These are phyloP conservation scores for Glaciozyma antarctica DNA, from an alignment of 768 basidiomycete species.

Conservation along the genomic window DNA sequence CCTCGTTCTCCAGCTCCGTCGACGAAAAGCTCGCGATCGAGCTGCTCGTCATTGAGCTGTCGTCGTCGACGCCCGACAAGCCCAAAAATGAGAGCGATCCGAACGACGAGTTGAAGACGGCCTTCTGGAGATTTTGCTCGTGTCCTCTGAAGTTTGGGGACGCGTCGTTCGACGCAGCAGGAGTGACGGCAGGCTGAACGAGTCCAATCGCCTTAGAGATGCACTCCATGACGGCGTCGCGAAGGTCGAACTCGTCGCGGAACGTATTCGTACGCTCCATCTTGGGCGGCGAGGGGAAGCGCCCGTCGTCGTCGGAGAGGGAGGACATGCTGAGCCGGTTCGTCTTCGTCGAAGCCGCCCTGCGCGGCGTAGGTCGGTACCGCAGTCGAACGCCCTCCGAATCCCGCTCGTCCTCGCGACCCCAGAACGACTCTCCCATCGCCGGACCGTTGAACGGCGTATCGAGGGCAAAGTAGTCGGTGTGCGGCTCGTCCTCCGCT, in stretches of 20 bases:
- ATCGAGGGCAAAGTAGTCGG: constrained; percentile 30
- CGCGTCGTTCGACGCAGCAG: constrained; percentile 33
- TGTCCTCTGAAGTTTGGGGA: constrained; percentile 39
- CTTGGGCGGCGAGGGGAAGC: constrained; percentile 1
- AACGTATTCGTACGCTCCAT: constrained; percentile 15
- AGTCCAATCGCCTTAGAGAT: constrained; percentile 96
- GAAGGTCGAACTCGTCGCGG: constrained; percentile 66
- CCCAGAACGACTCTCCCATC: constrained; percentile 32
- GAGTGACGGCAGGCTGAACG: constrained; percentile 59
- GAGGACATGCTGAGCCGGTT: constrained; percentile 43
- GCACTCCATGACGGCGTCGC: constrained; percentile 92
- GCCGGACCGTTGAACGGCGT: constrained; percentile 31
- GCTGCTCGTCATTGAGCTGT: constrained; percentile 30
- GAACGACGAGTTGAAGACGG: constrained; percentile 37
- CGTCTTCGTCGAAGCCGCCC: constrained; percentile 39
- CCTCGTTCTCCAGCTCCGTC: constrained; percentile 85
- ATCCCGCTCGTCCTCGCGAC: constrained; percentile 6
- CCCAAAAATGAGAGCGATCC: constrained; percentile 37
- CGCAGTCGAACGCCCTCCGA: constrained; percentile 23
- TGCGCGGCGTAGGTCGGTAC: neutral
- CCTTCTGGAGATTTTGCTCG: constrained; percentile 1
- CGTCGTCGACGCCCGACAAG: constrained; percentile 35
- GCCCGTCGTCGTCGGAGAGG: constrained; percentile 10
- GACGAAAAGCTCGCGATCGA: constrained; percentile 43
- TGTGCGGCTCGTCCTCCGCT: neutral